Percentiles rank a stretch among this genome's conserved stretches.
Conservation (phyloP, 2,329 filamentous ascomycete genomes). For the Cordyceps farinosa region DNA sequence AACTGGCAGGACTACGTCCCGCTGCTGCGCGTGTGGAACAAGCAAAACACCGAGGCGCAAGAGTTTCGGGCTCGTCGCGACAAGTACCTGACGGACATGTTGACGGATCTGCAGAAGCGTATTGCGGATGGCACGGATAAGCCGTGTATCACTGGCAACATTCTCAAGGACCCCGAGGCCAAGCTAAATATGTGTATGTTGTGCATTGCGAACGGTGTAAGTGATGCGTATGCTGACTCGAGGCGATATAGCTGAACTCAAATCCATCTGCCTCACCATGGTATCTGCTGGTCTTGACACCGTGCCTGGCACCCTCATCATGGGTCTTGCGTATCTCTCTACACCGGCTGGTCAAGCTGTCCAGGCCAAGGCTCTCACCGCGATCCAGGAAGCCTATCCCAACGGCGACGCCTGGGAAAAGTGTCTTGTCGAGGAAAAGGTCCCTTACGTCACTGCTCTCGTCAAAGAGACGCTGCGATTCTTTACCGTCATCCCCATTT, state of each 20-base stretch:
- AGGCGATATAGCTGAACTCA: conserved; percentile 60
- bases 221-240: not conserved
- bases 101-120: conserved; percentile 48
- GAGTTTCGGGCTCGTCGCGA: conserved; percentile 67
- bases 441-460: conserved; percentile 72
- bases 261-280: conserved; percentile 79
- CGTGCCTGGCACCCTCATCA: conserved; percentile 73
- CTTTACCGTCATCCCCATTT: conserved; percentile 78
- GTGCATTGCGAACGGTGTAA: not conserved
- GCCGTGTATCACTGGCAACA: conserved; percentile 43
- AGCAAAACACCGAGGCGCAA: conserved; percentile 57
- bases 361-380: conserved; percentile 64
- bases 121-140: conserved; percentile 40
- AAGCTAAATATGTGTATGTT: conserved; percentile 35
- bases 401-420: conserved; percentile 72
- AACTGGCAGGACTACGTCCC: conserved; percentile 88
- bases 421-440: conserved; percentile 69
- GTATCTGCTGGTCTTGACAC: conserved; percentile 79
- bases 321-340: conserved; percentile 75
- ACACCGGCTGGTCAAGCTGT: conserved; percentile 64
- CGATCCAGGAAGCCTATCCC: conserved; percentile 69
- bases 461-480: conserved; percentile 76
- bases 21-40: conserved; percentile 61
- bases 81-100: conserved; percentile 63
- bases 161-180: conserved; percentile 52